Evolutionary conservation across 148 eudicot species (phyloP), one percentile per base, ranked within the genome.

Genomic region (Camellia lanceoleosa): DNA sequence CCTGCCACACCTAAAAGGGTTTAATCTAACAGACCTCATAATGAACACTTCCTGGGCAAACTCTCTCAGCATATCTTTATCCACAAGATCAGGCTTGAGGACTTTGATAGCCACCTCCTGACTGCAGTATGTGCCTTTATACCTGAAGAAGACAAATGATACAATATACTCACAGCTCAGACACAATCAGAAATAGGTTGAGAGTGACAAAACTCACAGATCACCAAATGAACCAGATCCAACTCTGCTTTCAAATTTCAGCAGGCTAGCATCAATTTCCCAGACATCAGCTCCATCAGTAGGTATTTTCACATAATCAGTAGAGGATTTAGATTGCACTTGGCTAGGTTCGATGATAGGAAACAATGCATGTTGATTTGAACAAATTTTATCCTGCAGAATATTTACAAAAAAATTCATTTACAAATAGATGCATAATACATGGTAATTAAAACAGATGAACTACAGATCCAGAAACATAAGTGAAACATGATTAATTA

Each of bases 41-140:
- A 93, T 93, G 81, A 83, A 90, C 44, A 93, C 93, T 90, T 93
- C 97, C 75, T 93, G 97, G 51, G 82, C 86, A 83, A 93, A 93
- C 75, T 93, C 97, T 77, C 81, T 85, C 80, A 86, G 82, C 87
- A 93, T 84, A 46, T 90, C 90, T 46, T 81, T 69, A 89, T 82
- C 84, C 47, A 88, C 85, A 56, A 78, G 81, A 71, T 85, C 90
- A 14, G 95, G 80, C 83, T 90, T 91, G 68, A 93, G 88, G 68
- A 91, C 84, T 86, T 92, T 91, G 78, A 93, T 86, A 77, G 97
- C 97, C 74, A 93, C 97, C 80, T 89, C 94, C 70, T 92, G 92
- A 77, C 88, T 92, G 80, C 86, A 80, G 75, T 89, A 93, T 9
- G 81, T 84, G 74, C 97, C 97, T 85, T 84, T 91, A 75, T 84